Percentiles rank a stretch among this genome's conserved stretches.
phyloP scores from a whole-genome alignment of 1,139 yeast species.

The Lodderomyces theae region DNA sequence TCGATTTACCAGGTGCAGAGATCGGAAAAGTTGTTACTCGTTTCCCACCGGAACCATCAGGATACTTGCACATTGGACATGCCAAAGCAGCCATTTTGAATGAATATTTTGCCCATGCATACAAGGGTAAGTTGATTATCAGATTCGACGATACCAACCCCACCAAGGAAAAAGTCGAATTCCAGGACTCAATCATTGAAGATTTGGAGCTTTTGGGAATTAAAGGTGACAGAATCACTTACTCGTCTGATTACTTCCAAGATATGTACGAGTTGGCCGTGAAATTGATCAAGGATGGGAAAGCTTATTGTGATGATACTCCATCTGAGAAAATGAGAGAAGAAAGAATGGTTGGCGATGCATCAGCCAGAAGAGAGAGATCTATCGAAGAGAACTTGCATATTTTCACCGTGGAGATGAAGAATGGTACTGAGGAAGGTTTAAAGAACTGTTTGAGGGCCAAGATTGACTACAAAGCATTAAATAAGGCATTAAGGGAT shows the following conservation, averaged over 20 bases:
- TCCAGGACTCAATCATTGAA: conserved; percentile 87
- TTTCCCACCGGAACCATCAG: conserved; percentile 92
- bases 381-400: conserved; percentile 84
- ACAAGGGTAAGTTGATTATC: conserved; percentile 90
- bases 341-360: conserved; percentile 95
- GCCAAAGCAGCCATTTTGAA: conserved; percentile 96
- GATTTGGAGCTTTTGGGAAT: conserved; percentile 86
- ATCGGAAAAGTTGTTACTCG: conserved; percentile 95
- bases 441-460: conserved; percentile 90
- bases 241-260: conserved; percentile 90
- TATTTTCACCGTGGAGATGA: conserved; percentile 87
- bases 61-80: conserved; percentile 91
- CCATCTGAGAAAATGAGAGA: conserved; percentile 93
- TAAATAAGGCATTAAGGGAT: conserved; percentile 92
- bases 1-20: conserved; percentile 84
- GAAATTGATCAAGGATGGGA: conserved; percentile 85
- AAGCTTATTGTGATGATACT: conserved; percentile 96
- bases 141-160: conserved; percentile 98
- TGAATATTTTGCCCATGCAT: conserved; percentile 90
- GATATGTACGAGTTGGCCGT: conserved; percentile 83
- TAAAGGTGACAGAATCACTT: conserved; percentile 82
- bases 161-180: conserved; percentile 88
- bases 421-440: conserved; percentile 88
- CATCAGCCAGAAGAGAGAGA: conserved; percentile 87
- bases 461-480: conserved; percentile 84